A percentile compares a stretch with the other conserved stretches of the same genome.
Conservation (phyloP, 2,329 filamentous ascomycete species). For the Lasiodiplodia gonubiensis region DNA sequence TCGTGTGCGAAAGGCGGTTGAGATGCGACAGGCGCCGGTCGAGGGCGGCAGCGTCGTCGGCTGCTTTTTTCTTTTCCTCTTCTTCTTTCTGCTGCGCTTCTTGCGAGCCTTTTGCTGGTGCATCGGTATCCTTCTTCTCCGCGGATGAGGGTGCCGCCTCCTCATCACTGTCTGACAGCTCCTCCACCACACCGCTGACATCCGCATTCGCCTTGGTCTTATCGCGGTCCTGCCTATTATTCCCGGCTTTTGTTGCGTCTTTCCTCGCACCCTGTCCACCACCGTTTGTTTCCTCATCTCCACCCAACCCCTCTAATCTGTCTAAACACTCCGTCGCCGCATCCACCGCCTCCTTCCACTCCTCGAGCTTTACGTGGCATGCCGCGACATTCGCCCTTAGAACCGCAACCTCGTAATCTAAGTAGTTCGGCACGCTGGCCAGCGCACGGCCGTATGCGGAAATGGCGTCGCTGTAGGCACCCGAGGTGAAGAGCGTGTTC, state of each 20-base stretch:
- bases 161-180: constrained; percentile 52
- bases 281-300: constrained; percentile 36
- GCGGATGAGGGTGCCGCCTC: constrained; percentile 45
- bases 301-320: constrained; percentile 68
- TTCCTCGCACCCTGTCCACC: constrained; percentile 31
- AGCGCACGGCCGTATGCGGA: constrained; percentile 82
- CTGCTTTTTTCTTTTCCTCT: constrained; percentile 56
- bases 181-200: constrained; percentile 40
- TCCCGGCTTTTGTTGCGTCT: constrained; percentile 30
- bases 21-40: neutral
- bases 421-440: constrained; percentile 77
- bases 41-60: neutral
- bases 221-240: constrained; percentile 32
- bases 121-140: constrained; percentile 32
- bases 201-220: constrained; percentile 45
- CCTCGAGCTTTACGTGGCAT: constrained; percentile 81
- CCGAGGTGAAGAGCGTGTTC: constrained; percentile 77
- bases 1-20: constrained; percentile 35
- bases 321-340: constrained; percentile 76
- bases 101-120: constrained; percentile 46
- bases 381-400: constrained; percentile 88
- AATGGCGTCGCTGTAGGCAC: constrained; percentile 77
- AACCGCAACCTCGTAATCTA: constrained; percentile 87
- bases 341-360: constrained; percentile 83
- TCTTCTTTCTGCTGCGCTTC: neutral